A percentile compares a stretch with the other conserved stretches of the same genome.
These are phyloP conservation scores for Aspergillus candidus DNA, from an alignment of 2,329 filamentous ascomycete species.

Conservation along the genomic window DNA sequence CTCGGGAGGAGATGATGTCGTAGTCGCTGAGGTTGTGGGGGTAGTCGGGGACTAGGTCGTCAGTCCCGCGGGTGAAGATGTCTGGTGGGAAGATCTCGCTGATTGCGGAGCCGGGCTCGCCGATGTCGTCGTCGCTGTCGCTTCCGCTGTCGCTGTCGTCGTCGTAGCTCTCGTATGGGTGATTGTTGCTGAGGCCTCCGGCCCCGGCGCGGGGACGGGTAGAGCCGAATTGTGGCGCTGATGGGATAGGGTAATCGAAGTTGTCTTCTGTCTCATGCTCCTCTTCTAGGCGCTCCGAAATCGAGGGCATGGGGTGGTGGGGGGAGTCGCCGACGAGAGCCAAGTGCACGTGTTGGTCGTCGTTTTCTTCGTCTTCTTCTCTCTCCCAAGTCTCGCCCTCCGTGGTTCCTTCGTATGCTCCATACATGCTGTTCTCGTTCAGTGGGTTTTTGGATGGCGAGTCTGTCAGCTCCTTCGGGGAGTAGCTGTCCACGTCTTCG, in stretches of 20 bases:
- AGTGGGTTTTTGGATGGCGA: no score
- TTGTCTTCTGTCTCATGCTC: constrained; percentile 9
- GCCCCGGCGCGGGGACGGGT: constrained; percentile 13
- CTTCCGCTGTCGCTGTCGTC: no score
- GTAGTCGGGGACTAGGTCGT: neutral
- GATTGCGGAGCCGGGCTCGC: constrained; percentile 26
- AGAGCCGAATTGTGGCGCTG: neutral
- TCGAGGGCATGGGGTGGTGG: constrained; percentile 20
- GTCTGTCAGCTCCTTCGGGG: constrained; percentile 13
- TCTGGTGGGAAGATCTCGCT: constrained; percentile 4
- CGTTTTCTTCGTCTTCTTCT: constrained; percentile 4
- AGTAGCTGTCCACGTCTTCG: constrained; percentile 28
- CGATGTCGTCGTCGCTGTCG: constrained; percentile 22
- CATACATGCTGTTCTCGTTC: no score
- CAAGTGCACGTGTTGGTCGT: constrained; percentile 12
- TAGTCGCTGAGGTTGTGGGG: neutral
- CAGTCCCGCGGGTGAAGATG: neutral
- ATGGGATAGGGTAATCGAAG: neutral
- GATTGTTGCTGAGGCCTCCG: neutral
- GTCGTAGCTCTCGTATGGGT: no score
- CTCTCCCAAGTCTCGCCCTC: no score
- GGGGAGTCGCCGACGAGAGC: constrained; percentile 20
- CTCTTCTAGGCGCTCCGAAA: constrained; percentile 20
- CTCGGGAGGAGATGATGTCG: neutral
- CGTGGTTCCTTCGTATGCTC: no score